Evolutionary conservation across 1,139 yeast species (phyloP), one percentile per base, ranked within the genome.

Genomic region (Magnusiomyces clavatus): DNA sequence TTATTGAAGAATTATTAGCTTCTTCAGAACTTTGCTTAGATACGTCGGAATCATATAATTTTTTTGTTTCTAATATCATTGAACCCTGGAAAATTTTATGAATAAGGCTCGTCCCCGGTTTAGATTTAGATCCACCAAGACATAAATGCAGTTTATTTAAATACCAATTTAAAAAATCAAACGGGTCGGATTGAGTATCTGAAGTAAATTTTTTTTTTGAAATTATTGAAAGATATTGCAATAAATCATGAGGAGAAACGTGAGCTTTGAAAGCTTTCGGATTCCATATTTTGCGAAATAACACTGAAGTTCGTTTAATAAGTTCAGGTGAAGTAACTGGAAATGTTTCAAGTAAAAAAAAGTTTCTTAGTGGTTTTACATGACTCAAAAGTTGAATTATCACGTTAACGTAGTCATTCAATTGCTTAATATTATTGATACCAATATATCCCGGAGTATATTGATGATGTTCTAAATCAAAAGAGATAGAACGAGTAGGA

Each of bases 371-470:
- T 1, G 75, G 72, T 0, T 67, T 57, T 1, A 81, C 66, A 64
- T 85, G 95, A 0, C 79, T 68, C 5, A 86, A 50, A 13, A 77
- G 65, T 56, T 81, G 86, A 6, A 86, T 54, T 0, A 82, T 64
- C 1, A 77, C 85, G 59, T 81, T 83, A 41, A 80, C 69, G 58
- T 79, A 80, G 54, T 76, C 82, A 51, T 74, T 74, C 13, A 17
- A 16, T 6, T 68, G 65, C 46, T 75, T 70, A 50, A 80, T 70
- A 58, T 78, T 78, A 62, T 80, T 82, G 52, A 86, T 60, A 0
- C 90, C 89, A 36, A 85, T 70, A 60, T 70, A 83, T 0, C 95
- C 95, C 2, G 83, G 82, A 3, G 62, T 56, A 59, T 83, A 86
- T 6, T 65, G 55, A 16, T 70, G 67, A 20, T 74, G 74, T 43